Conservation (phyloP, 2,329 filamentous ascomycete species). For the Colletotrichum neosansevieriae region DNA sequence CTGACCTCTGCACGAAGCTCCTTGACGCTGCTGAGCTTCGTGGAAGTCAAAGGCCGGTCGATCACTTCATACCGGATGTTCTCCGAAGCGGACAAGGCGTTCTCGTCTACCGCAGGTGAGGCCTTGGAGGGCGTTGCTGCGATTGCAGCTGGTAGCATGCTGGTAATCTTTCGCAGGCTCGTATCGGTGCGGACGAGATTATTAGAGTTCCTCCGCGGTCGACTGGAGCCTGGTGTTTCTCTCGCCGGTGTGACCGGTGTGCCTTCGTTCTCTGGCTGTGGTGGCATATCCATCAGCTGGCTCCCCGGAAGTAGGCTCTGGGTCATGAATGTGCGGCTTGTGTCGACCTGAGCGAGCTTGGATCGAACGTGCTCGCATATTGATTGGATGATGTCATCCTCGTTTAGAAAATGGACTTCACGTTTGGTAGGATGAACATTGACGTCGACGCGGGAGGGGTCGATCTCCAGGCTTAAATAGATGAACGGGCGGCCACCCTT, state of each 20-base stretch:
- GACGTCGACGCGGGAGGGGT: conserved; percentile 92
- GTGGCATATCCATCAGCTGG: conserved; percentile 46
- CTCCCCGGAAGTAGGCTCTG: conserved; percentile 87
- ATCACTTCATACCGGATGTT: conserved; percentile 77
- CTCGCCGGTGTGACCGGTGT: conserved; percentile 47
- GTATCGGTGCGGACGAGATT: conserved; percentile 92
- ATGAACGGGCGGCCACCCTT: conserved; percentile 95
- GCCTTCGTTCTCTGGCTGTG: conserved; percentile 44
- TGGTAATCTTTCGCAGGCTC: conserved; percentile 92
- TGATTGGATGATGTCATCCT: conserved; percentile 92
- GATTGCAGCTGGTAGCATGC: conserved; percentile 80
- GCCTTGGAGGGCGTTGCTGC: conserved; percentile 44
- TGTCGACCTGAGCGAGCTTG: conserved; percentile 87
- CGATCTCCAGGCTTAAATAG: conserved; percentile 92
- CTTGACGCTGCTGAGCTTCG: conserved; percentile 86
- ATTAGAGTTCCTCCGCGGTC: conserved; percentile 65
- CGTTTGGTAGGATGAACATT: conserved; percentile 98
- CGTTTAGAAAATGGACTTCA: conserved; percentile 96
- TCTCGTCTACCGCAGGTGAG: conserved; percentile 46
- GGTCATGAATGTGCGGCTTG: conserved; percentile 92
- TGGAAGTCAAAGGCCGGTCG: conserved; percentile 76
- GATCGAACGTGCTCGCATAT: conserved; percentile 85
- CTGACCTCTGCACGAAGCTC: conserved; percentile 85
- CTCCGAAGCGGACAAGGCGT: conserved; percentile 55
- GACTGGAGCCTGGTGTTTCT: conserved; percentile 52